phyloP scores from a whole-genome alignment of 179 eudicot genomes.

The Heliamphora pulchella region DNA sequence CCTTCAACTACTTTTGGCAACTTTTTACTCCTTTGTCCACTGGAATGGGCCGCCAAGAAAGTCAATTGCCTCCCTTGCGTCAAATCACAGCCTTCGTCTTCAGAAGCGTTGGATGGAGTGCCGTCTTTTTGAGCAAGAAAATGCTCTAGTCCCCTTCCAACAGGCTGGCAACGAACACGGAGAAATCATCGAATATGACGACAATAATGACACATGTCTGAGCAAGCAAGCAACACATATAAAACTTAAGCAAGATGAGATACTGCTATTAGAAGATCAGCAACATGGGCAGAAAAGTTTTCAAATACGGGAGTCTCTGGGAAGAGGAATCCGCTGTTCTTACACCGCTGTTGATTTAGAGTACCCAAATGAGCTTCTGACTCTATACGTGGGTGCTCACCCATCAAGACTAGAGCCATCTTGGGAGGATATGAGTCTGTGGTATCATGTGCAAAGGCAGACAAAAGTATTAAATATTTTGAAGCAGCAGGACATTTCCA shows the following conservation, averaged over 20 bases:
- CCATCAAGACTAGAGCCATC: constrained; percentile 80
- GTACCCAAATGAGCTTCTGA: constrained; percentile 36
- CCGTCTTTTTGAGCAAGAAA: constrained; percentile 36
- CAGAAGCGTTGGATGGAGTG: constrained; percentile 66
- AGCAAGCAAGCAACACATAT: constrained; percentile 35
- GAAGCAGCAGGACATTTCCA: constrained; percentile 52
- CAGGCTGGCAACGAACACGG: constrained; percentile 28
- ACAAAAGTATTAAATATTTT: constrained; percentile 70
- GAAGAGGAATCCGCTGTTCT: constrained; percentile 41
- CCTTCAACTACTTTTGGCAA: constrained; percentile 62
- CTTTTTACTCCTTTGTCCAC: constrained; percentile 60
- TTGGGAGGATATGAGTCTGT: constrained; percentile 86
- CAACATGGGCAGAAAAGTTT: constrained; percentile 43
- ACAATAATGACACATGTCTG: constrained; percentile 25
- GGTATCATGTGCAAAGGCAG: constrained; percentile 96
- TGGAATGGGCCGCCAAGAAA: constrained; percentile 63
- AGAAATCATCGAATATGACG: constrained; percentile 61
- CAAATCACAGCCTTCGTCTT: constrained; percentile 71
- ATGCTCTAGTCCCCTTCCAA: constrained; percentile 29
- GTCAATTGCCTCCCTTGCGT: constrained; percentile 62
- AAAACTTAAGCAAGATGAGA: constrained; percentile 54
- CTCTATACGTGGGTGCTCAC: constrained; percentile 71
- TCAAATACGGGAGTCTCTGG: constrained; percentile 48
- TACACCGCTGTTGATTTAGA: constrained; percentile 53
- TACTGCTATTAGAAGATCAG: constrained; percentile 55